These are phyloP conservation scores for apple (Malus domestica) DNA, from an alignment of 306 rosid genomes.

Conservation along the genomic window ASM211411v1 NC_041791.1:13726001-13726500, in stretches of 20 bases:
- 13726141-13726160: not conserved
- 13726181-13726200: slow-evolving; percentile 6
- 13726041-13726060: too few species aligned
- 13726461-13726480: slow-evolving; percentile 8
- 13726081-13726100: too few species aligned
- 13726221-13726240: slow-evolving; percentile 64
- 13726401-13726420: slow-evolving; percentile 1
- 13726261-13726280: slow-evolving; percentile 21
- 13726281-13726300: not conserved
- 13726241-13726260: slow-evolving; percentile 38
- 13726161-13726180: not conserved
- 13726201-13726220: slow-evolving; percentile 60
- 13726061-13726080: too few species aligned
- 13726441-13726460: slow-evolving; percentile 14
- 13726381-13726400: not conserved
- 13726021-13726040: too few species aligned
- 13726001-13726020: too few species aligned
- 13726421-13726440: not conserved
- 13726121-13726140: too few species aligned
- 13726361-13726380: not conserved
- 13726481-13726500: slow-evolving; percentile 30
- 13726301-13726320: not conserved
- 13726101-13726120: too few species aligned
- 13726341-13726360: not conserved
- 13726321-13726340: slow-evolving; percentile 1